Evolutionary conservation across 345 rosid species (phyloP).

Genomic region (Mangifera indica): DNA sequence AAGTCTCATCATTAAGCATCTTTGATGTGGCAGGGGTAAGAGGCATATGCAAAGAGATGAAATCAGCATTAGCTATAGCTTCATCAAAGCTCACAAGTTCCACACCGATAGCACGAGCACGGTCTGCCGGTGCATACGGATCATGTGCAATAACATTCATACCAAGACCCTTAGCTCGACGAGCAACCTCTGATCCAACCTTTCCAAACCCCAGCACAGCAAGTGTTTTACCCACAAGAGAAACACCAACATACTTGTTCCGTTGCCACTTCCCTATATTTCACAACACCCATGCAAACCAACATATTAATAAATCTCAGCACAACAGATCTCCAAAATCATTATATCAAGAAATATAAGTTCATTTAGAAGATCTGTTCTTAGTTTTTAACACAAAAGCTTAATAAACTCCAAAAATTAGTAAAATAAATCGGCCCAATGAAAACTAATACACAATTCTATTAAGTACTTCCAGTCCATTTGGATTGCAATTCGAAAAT

Average conservation of each 20-base stretch:
- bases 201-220: constrained; percentile 83
- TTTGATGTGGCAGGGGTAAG: constrained; percentile 71
- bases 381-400: neutral
- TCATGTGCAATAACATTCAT: constrained; percentile 89
- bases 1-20: constrained; percentile 73
- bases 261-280: constrained; percentile 75
- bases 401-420: neutral
- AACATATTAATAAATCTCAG: neutral
- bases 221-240: constrained; percentile 84
- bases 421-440: neutral
- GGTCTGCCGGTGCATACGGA: constrained; percentile 88
- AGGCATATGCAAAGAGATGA: constrained; percentile 89
- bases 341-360: neutral
- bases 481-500: too few species aligned
- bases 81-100: constrained; percentile 79
- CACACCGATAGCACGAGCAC: constrained; percentile 83
- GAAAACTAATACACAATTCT: neutral
- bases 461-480: too few species aligned
- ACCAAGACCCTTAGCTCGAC: constrained; percentile 89
- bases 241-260: constrained; percentile 84
- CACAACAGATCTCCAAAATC: too few species aligned
- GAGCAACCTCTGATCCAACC: constrained; percentile 90
- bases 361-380: neutral
- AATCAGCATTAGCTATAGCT: constrained; percentile 73
- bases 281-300: neutral